phyloP scores from a whole-genome alignment of 306 rosid genomes.

The Canavalia gladiata region DNA sequence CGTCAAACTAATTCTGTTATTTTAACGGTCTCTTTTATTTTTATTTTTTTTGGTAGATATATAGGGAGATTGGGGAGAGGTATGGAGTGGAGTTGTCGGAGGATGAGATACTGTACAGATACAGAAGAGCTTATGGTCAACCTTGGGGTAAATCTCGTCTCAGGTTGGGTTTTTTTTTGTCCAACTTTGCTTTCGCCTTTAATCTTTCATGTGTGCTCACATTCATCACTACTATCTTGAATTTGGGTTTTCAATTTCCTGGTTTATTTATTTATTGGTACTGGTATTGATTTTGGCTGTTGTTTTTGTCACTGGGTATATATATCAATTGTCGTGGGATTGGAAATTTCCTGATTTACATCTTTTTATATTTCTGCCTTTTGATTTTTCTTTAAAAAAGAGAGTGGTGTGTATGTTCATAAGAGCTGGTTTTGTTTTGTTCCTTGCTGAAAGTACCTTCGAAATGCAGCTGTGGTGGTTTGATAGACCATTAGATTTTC shows the following conservation, averaged over 20 bases:
- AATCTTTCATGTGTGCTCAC: neutral
- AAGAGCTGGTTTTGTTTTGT: neutral
- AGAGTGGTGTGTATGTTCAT: neutral
- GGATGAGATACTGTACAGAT: slow-evolving; percentile 82
- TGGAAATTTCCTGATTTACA: slow-evolving; percentile 30
- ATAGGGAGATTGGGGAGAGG: slow-evolving; percentile 84
- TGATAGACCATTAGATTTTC: neutral
- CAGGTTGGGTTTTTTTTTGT: slow-evolving; percentile 58
- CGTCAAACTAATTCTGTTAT: neutral
- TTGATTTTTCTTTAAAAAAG: neutral
- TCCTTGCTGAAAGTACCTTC: slow-evolving; percentile 1
- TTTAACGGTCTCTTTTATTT: neutral
- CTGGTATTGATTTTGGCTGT: slow-evolving; percentile 24
- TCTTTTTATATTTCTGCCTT: slow-evolving; percentile 2
- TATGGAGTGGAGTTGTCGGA: slow-evolving; percentile 92
- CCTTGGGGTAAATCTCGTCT: slow-evolving; percentile 99
- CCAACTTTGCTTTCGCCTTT: neutral
- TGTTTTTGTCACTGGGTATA: neutral
- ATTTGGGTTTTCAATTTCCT: slow-evolving; percentile 9
- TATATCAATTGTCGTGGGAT: neutral
- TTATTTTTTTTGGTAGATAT: slow-evolving; percentile 60
- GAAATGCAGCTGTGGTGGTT: neutral
- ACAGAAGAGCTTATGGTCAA: slow-evolving; percentile 88
- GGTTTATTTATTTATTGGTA: neutral
- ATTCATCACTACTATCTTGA: neutral